phyloP scores from a whole-genome alignment of 1,139 yeast species.

The Geotrichum phurueaensis region DNA sequence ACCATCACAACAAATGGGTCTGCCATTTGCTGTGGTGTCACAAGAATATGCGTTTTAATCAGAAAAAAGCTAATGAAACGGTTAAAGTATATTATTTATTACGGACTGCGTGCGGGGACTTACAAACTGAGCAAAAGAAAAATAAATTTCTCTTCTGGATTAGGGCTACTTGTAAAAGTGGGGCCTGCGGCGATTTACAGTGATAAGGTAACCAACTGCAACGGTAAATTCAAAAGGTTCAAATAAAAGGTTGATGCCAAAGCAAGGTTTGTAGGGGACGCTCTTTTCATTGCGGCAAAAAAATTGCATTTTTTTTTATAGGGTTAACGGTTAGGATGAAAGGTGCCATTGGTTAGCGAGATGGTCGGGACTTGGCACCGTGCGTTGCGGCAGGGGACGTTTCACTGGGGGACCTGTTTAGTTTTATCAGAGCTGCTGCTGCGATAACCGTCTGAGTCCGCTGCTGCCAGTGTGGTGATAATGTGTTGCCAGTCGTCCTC shows the following conservation, averaged over 20 bases:
- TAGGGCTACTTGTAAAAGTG: slow-evolving; percentile 4
- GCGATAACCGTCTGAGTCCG: background rate
- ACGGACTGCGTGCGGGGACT: too few relatives aligned
- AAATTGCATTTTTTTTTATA: slow-evolving; percentile 34
- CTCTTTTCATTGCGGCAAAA: slow-evolving; percentile 40
- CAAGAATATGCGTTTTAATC: too few relatives aligned
- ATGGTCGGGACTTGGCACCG: slow-evolving; percentile 43
- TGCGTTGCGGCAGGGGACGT: slow-evolving; percentile 33
- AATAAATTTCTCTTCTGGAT: too few relatives aligned
- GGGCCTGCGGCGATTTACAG: slow-evolving; percentile 10
- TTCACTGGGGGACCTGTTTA: slow-evolving; percentile 28
- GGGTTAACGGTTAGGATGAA: slow-evolving; percentile 35
- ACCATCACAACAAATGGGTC: too few relatives aligned
- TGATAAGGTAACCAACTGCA: slow-evolving; percentile 32
- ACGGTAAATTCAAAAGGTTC: slow-evolving; percentile 28
- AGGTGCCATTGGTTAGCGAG: slow-evolving; percentile 32
- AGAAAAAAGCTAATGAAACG: too few relatives aligned
- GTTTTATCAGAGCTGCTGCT: slow-evolving; percentile 1
- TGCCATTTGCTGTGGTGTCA: too few relatives aligned
- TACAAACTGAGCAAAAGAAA: too few relatives aligned
- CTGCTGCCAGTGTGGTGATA: slow-evolving; percentile 19
- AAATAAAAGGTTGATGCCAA: slow-evolving; percentile 39
- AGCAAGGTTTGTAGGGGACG: slow-evolving; percentile 33
- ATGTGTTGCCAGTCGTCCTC: slow-evolving; percentile 40
- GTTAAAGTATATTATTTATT: too few relatives aligned